A percentile compares a stretch with the other conserved stretches of the same genome.
phyloP scores from a whole-genome alignment of 768 basidiomycete genomes.

The Mycena amicta region DNA sequence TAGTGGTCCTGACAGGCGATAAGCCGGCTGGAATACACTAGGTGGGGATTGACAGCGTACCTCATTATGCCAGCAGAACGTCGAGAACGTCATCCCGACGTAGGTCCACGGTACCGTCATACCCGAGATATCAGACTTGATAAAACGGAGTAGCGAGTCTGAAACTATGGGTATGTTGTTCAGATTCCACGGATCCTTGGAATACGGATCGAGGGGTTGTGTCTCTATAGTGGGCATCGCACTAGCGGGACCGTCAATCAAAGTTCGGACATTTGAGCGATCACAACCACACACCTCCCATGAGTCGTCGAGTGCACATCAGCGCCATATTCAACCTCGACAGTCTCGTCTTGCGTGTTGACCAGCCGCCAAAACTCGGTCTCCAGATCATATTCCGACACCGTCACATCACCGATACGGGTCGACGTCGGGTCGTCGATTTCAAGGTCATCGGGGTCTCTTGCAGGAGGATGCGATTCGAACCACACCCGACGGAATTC shows the following conservation, averaged over 20 bases:
- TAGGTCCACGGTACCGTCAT: constrained; percentile 99
- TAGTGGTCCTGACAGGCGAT: constrained; percentile 79
- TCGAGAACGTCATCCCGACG: constrained; percentile 98
- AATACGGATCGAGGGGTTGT: constrained; percentile 83
- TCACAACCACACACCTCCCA: constrained; percentile 75
- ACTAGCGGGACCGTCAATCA: constrained; percentile 48
- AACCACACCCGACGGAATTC: constrained; percentile 94
- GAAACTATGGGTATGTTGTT: constrained; percentile 95
- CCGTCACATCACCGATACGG: constrained; percentile 57
- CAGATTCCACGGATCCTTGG: constrained; percentile 94
- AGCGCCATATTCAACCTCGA: constrained; percentile 99
- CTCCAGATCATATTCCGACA: constrained; percentile 93
- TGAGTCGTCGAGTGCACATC: constrained; percentile 98
- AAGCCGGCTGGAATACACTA: constrained; percentile 10
- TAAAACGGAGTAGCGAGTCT: constrained; percentile 92
- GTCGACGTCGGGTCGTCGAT: constrained; percentile 54
- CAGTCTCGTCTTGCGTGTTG: constrained; percentile 84
- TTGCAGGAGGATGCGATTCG: constrained; percentile 65
- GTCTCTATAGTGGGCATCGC: constrained; percentile 96
- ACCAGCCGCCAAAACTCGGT: constrained; percentile 97
- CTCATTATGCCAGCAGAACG: constrained; percentile 99
- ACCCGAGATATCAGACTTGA: constrained; percentile 98
- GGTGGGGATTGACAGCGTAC: constrained; percentile 39
- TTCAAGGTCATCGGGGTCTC: constrained; percentile 35
- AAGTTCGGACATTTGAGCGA: too few species aligned